A percentile compares a stretch with the other conserved stretches of the same genome.
Conservation (phyloP, 352 stramenopile genomes). For the Phytophthora rubi region DNA sequence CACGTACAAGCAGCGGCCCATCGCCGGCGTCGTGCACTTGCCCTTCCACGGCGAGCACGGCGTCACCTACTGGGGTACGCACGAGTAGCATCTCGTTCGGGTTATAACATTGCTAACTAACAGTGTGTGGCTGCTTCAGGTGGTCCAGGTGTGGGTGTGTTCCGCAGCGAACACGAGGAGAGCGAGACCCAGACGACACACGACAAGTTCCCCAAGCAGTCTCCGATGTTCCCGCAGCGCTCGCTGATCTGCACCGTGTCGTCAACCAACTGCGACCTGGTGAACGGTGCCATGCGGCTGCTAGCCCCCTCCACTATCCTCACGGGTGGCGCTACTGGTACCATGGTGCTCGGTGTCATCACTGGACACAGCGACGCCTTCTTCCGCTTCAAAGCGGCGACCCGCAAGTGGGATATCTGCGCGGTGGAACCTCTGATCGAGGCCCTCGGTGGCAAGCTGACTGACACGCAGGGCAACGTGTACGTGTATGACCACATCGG, state of each 20-base stretch:
- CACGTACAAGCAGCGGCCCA: conserved; percentile 43
- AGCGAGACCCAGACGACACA: conserved; percentile 35
- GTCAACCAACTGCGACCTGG: conserved; percentile 56
- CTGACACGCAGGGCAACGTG: conserved; percentile 59
- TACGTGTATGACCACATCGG: conserved; percentile 69
- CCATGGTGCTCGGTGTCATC: conserved; percentile 73
- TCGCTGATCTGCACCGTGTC: conserved; percentile 63
- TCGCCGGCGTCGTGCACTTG: conserved; percentile 68
- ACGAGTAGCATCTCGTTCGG: too few species aligned
- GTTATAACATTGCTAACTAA: too few species aligned
- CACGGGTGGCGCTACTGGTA: conserved; percentile 72
- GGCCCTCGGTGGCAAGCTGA: conserved; percentile 59
- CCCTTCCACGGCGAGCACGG: conserved; percentile 63
- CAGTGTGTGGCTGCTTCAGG: conserved; percentile 30
- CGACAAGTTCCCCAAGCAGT: conserved; percentile 26
- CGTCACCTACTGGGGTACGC: conserved; percentile 73
- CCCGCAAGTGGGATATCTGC: conserved; percentile 84
- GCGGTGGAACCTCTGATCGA: conserved; percentile 71
- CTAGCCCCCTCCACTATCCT: conserved; percentile 46
- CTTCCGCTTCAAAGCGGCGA: conserved; percentile 72
- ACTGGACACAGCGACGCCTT: conserved; percentile 70
- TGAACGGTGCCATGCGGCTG: conserved; percentile 47
- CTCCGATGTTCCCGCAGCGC: conserved; percentile 44
- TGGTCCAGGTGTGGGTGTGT: conserved; percentile 60
- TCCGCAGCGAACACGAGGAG: conserved; percentile 44